Evolutionary conservation across 192 early-diverging fungal species (phyloP), one percentile per base, ranked within the genome.

Genomic region (Coemansia reversa): DNA sequence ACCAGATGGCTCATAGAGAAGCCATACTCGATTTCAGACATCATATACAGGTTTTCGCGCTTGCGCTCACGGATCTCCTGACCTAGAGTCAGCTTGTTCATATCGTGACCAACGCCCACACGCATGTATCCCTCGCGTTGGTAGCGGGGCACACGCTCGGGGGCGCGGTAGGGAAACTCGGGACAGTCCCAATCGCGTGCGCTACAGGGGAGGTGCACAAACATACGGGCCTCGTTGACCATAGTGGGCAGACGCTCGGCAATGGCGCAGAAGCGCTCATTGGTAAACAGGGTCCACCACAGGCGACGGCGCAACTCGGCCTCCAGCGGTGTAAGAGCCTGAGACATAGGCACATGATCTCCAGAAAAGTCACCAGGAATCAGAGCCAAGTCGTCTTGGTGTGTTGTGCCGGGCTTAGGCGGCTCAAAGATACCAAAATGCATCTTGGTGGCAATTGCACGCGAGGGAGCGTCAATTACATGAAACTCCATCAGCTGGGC

Each of bases 11-110:
- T 73, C 77, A 80, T 80, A 7, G 77, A 60, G 24, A 80, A 80
- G n/a, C 77, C 77, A 53, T 80, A 80, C 68, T 80, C 77, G 25
- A 80, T 80, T 58, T 80, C 77, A 32, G 67, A 70, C 67, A 80
- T 70, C 65, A 80, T 16, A 18, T 80, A 80, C 42, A 74, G 55
- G 30, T 74, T 80, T 55, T 71, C 77, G 4, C 8, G 32, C 65
- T 79, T 79, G 64, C 76, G 71, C 48, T 33, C 53, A 2, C 33
- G 51, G 52, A 79, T 65, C 65, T 79, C 76, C 49, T 66, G 67
- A 27, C 51, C 64, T 35, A 76, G 60, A 1, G 74, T 60, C 60
- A 50, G 16, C 33, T 33, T 27, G 56, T 52, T 55, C 42, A 67
- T 53, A 23, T 69, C 63, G n/a, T 64, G 51, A 45, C 65, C 66